A percentile compares a stretch with the other conserved stretches of the same genome.
These are phyloP conservation scores for Inonotus obliquus DNA, from an alignment of 1,284 basidiomycete genomes.

Conservation along the genomic window DNA sequence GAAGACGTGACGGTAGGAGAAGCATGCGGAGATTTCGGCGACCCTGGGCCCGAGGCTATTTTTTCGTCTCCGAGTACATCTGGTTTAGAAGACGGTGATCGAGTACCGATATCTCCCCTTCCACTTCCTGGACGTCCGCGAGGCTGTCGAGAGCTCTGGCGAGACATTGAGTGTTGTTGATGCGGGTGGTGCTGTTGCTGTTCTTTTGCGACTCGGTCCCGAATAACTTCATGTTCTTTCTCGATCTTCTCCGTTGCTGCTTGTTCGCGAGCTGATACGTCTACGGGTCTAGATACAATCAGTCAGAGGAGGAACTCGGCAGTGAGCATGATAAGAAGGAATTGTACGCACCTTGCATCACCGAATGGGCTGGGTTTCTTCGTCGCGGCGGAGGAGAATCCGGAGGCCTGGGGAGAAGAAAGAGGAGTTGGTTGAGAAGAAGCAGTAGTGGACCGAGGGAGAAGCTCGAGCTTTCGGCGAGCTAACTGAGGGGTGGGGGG, in stretches of 20 bases:
- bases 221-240: no score
- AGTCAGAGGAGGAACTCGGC: not conserved
- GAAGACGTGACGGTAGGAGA: conserved; percentile 21
- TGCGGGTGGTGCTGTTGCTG: conserved; percentile 25
- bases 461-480: conserved; percentile 77
- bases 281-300: conserved; percentile 64
- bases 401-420: conserved; percentile 65
- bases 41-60: not conserved
- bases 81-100: conserved; percentile 29
- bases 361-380: conserved; percentile 77
- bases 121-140: conserved; percentile 41
- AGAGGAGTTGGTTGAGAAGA: conserved; percentile 67
- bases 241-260: conserved; percentile 69
- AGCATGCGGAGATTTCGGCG: conserved; percentile 14
- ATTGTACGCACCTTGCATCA: conserved; percentile 60
- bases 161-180: conserved; percentile 51
- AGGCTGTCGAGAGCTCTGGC: conserved; percentile 60
- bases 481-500: conserved; percentile 74
- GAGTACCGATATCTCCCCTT: conserved; percentile 24
- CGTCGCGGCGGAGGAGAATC: conserved; percentile 32
- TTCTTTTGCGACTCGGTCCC: no score
- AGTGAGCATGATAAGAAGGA: not conserved
- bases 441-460: conserved; percentile 64
- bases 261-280: conserved; percentile 73
- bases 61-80: conserved; percentile 30